Evolutionary conservation across 1,284 basidiomycete species (phyloP).

Genomic region (Tilletia caries): DNA sequence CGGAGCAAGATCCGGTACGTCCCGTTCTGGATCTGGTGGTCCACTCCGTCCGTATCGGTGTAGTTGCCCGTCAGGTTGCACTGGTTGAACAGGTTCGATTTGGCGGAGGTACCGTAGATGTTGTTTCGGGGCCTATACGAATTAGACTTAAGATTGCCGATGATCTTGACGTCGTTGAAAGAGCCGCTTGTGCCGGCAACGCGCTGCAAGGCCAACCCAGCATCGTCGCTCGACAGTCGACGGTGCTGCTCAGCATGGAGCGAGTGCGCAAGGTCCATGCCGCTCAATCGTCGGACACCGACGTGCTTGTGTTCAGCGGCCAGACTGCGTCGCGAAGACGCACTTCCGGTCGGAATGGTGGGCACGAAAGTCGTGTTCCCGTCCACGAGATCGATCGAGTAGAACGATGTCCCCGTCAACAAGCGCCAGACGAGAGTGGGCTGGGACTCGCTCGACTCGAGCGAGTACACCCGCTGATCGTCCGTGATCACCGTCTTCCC

Average conservation of each 20-base stretch:
- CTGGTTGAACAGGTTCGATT: constrained; percentile 9
- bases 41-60: background rate
- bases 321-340: background rate
- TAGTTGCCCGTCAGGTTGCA: constrained; percentile 12
- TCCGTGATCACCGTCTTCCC: constrained; percentile 26
- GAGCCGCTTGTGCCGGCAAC: background rate
- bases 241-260: background rate
- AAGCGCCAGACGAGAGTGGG: constrained; percentile 33
- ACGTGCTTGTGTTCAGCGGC: background rate
- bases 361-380: constrained; percentile 16
- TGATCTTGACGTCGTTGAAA: constrained; percentile 6
- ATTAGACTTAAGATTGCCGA: constrained; percentile 1
- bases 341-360: constrained; percentile 12
- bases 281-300: background rate
- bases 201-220: background rate
- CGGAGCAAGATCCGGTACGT: constrained; percentile 64
- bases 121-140: background rate
- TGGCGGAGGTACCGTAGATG: constrained; percentile 7
- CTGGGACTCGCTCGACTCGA: constrained; percentile 21
- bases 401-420: background rate
- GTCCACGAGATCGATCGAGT: constrained; percentile 12
- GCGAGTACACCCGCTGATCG: constrained; percentile 24
- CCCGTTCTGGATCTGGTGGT: constrained; percentile 61
- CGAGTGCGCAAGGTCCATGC: background rate
- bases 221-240: no score